phyloP scores from a whole-genome alignment of 305 asterid genomes.

The Solanum chacoense region DNA sequence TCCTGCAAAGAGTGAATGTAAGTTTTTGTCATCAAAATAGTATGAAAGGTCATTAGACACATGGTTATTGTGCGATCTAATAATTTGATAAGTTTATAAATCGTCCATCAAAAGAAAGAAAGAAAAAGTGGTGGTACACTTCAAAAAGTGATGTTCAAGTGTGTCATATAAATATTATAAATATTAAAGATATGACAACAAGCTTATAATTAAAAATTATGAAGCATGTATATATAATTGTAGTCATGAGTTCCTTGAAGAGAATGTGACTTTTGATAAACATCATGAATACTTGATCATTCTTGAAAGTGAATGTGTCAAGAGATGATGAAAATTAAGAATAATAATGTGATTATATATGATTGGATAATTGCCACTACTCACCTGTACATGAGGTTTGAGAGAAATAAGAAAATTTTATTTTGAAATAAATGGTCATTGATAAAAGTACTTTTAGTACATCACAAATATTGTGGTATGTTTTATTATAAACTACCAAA shows the following conservation, averaged over 20 bases:
- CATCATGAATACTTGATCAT: neutral
- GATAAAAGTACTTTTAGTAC: neutral
- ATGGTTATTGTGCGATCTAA: neutral
- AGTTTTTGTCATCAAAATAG: neutral
- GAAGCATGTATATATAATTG: neutral
- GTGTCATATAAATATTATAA: neutral
- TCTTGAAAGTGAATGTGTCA: neutral
- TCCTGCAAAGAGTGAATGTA: neutral
- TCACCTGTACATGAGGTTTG: neutral
- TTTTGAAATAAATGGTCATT: neutral
- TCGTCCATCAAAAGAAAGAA: neutral
- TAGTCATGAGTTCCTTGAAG: neutral
- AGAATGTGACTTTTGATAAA: neutral
- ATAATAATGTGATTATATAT: too few species aligned
- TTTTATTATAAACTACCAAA: neutral
- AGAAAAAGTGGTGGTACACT: neutral
- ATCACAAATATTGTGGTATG: neutral
- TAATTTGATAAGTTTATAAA: neutral
- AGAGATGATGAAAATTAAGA: neutral
- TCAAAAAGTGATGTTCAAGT: neutral
- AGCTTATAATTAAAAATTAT: neutral
- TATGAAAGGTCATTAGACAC: neutral
- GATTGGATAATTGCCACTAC: neutral
- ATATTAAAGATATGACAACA: neutral
- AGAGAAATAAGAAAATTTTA: neutral